Percentiles rank a stretch among this genome's conserved stretches.
Conservation (phyloP, 768 basidiomycete genomes). For the Leucosporidium yakuticum region DNA sequence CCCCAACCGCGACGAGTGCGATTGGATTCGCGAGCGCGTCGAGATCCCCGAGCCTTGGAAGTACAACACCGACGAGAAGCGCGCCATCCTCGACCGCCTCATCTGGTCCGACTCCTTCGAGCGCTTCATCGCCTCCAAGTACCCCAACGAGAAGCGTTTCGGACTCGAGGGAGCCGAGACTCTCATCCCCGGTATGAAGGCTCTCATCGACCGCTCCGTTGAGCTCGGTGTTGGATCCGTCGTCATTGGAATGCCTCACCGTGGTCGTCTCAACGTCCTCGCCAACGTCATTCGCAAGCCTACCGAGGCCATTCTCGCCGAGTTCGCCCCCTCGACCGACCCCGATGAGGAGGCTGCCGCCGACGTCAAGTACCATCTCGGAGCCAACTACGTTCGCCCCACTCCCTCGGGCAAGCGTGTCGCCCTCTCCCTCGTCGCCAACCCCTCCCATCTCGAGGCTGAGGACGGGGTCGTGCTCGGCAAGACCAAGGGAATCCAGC, state of each 20-base stretch:
- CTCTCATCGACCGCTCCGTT: conserved; percentile 95
- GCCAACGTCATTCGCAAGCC: conserved; percentile 99
- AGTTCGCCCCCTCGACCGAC: conserved; percentile 71
- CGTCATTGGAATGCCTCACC: conserved; percentile 99
- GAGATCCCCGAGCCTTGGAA: conserved; percentile 96
- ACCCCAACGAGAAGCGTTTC: conserved; percentile 99
- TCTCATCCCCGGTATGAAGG: conserved; percentile 98
- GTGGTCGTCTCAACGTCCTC: conserved; percentile 94
- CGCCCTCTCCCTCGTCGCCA: conserved; percentile 92
- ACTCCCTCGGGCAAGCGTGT: conserved; percentile 98
- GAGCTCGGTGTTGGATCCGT: conserved; percentile 92
- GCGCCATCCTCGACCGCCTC: conserved; percentile 96
- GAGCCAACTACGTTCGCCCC: conserved; percentile 96
- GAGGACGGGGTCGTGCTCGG: conserved; percentile 98
- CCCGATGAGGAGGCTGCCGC: conserved; percentile 76
- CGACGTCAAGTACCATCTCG: conserved; percentile 98
- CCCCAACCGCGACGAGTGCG: conserved; percentile 95
- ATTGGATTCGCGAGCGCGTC: conserved; percentile 95
- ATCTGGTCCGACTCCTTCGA: conserved; percentile 99
- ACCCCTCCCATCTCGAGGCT: conserved; percentile 96
- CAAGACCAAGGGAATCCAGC: conserved; percentile 94
- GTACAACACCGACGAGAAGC: conserved; percentile 95
- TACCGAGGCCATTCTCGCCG: conserved; percentile 93
- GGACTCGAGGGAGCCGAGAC: conserved; percentile 97
- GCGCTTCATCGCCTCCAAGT: conserved; percentile 96